These are phyloP conservation scores for Venturia asperata DNA, from an alignment of 2,329 filamentous ascomycete genomes.

Conservation along the genomic window DNA sequence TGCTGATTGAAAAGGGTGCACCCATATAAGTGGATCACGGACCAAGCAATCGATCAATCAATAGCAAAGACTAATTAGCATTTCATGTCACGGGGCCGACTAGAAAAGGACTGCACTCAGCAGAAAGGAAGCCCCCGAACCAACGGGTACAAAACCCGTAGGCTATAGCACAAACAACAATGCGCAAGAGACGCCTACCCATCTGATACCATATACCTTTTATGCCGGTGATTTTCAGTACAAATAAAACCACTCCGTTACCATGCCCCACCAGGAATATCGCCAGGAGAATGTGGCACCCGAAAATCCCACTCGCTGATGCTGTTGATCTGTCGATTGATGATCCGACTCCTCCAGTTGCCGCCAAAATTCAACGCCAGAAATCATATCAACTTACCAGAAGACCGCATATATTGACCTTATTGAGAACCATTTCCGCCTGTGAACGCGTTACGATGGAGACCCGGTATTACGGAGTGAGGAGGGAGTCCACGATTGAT, in stretches of 20 bases:
- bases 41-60: background rate
- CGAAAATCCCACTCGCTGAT: background rate
- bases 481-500: slow-evolving; percentile 14
- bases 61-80: background rate
- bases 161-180: background rate
- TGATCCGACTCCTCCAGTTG: background rate
- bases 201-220: background rate
- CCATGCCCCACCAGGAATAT: background rate
- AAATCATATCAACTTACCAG: background rate
- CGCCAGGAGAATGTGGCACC: background rate
- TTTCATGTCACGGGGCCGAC: background rate
- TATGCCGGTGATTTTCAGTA: slow-evolving; percentile 8
- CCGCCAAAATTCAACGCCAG: slow-evolving; percentile 2
- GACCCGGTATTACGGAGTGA: slow-evolving; percentile 9
- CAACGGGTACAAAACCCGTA: background rate
- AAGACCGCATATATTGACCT: background rate
- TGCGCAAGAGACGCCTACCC: slow-evolving; percentile 1
- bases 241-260: slow-evolving; percentile 1
- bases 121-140: background rate
- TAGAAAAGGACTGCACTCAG: background rate
- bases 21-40: too few species aligned
- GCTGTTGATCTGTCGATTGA: background rate
- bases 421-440: slow-evolving; percentile 2
- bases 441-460: slow-evolving; percentile 4
- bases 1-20: background rate